These are phyloP conservation scores for Hyaloscypha hepaticicola DNA, from an alignment of 495 filamentous ascomycete species.

Conservation along the genomic window DNA sequence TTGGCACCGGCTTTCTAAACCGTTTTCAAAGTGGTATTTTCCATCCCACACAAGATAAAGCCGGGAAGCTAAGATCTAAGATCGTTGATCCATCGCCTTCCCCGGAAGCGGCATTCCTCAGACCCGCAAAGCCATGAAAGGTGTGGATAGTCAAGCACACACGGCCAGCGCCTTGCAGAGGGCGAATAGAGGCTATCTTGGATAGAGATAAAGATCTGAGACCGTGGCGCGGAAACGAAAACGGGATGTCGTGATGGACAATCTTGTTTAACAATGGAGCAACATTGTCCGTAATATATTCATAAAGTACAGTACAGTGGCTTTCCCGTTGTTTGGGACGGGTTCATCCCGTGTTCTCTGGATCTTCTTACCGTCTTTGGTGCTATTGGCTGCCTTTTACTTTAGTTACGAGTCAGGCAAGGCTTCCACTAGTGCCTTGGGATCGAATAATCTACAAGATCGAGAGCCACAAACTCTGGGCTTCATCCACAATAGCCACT, in stretches of 20 bases:
- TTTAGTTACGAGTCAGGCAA: background rate
- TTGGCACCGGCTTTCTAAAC: background rate
- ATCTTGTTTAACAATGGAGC: background rate
- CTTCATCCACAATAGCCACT: background rate
- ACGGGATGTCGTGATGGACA: conserved; percentile 5
- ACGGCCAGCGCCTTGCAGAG: background rate
- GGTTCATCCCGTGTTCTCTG: background rate
- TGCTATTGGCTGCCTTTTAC: background rate
- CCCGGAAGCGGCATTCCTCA: background rate
- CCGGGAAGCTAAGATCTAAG: background rate
- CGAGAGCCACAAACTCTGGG: background rate
- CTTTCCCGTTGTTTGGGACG: background rate
- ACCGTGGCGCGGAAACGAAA: background rate
- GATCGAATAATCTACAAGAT: background rate
- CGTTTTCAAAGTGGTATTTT: background rate
- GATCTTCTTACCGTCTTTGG: background rate
- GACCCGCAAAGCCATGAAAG: background rate
- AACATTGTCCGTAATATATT: too few species aligned
- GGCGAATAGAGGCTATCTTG: background rate
- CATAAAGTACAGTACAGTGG: too few species aligned
- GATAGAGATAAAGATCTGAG: background rate
- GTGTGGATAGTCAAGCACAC: background rate
- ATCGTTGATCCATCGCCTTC: background rate
- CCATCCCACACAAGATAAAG: background rate
- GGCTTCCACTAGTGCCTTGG: background rate